Base-by-base conservation (phyloP, 2,329 filamentous ascomycete genomes). In the Aspergillus nomiae region DNA sequence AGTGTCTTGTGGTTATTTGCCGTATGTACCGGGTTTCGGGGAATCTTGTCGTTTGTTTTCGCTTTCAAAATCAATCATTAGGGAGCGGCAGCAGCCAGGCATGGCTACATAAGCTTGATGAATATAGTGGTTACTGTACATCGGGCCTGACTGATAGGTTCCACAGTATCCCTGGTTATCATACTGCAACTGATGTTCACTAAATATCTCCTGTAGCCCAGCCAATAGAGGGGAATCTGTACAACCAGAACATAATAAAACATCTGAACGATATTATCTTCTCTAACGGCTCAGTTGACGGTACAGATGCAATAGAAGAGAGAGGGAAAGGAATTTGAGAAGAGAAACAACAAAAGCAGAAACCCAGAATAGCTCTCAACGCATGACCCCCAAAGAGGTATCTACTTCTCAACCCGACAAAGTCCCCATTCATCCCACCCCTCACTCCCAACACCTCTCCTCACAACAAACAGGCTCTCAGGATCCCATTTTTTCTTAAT, bases 401-500 rank as follows among this genome's bases (percentile, higher is more conserved):
- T 36, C 34, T 51, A 51, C 28, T 51, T 12, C 19, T 19, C 48
- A 51, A 12, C 28, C 19, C 63, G 60, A 58, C 63, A 65, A 32
- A 65, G 19, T 1, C 63, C 63, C 46, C 62, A 61, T 8, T 58
- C 60, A 51, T 65, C 63, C 63, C 63, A 65, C 28, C 60, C 54
- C 46, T 65, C 63, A 43, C 63, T 63, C 11, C 63, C 60, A 34
- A 65, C 63, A 7, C 63, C 63, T n/a, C 56, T 57, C 7, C 60
- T 58, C 5, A 58, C 59, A 26, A 63, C 48, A 36, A 65, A 65
- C 12, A 65, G 46, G 5, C 58, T 56, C 24, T 32, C 32, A 9
- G 63, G 51, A 56, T 65, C 63, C 65, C 63, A 62, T 46, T 56
- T 57, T 21, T 61, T 58, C 30, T 73, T 73, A 10, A 73, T 61